Evolutionary conservation across 1,139 yeast genomes (phyloP).

Genomic region (Blastobotrys malaysiensis): DNA sequence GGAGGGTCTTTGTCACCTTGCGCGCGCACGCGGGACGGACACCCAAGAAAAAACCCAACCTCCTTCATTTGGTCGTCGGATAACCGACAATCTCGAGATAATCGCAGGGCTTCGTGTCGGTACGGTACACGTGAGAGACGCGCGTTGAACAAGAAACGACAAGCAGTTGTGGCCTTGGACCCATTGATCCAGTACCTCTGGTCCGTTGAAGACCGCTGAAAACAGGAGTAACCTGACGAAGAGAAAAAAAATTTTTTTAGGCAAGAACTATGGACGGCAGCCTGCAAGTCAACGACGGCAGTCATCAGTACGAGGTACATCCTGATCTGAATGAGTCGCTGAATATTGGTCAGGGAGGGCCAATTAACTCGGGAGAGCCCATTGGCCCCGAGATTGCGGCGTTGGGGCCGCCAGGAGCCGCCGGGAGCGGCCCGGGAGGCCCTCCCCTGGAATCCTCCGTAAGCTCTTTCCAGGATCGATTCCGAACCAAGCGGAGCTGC

Average conservation of each 20-base stretch:
- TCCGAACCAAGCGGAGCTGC: conserved; percentile 5
- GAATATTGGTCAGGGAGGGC: not conserved
- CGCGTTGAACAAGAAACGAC: not conserved
- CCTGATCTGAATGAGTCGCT: not conserved
- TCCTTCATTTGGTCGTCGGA: not conserved
- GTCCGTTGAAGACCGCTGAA: not conserved
- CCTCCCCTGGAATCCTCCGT: not conserved
- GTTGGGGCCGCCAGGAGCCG: not conserved
- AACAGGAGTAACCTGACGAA: not conserved
- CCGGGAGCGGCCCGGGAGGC: not conserved
- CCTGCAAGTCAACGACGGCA: not conserved
- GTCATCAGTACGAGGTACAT: not conserved
- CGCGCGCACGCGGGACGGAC: not conserved
- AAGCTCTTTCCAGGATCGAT: conserved; percentile 9
- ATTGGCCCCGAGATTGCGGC: not conserved
- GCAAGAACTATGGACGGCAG: not conserved
- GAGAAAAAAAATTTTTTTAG: not conserved
- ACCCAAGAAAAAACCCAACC: not conserved
- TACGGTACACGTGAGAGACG: not conserved
- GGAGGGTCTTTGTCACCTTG: not conserved
- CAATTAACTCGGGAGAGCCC: not conserved
- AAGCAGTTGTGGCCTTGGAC: not conserved
- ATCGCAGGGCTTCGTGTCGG: not conserved
- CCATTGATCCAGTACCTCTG: not conserved
- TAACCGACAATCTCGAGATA: not conserved